A percentile compares a stretch with the other conserved stretches of the same genome.
Conservation (phyloP, 140 eudicot species). For the Stevia rebaudiana region DNA sequence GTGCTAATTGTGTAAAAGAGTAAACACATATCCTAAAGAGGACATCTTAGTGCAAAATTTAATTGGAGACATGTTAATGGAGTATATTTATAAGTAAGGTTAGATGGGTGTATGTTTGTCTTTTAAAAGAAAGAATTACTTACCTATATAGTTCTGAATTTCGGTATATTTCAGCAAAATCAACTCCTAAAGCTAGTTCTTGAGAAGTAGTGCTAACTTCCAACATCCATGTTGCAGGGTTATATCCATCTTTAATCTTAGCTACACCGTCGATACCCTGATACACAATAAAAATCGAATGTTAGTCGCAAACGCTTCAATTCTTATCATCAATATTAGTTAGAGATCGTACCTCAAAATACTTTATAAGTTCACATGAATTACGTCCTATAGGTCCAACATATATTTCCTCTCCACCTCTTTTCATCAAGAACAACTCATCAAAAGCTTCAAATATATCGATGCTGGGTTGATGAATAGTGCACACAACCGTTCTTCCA, state of each 20-base stretch:
- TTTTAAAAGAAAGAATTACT: neutral
- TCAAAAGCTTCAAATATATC: constrained; percentile 87
- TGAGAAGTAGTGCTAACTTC: constrained; percentile 47
- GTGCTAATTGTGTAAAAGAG: neutral
- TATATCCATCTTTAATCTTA: constrained; percentile 52
- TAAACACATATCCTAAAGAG: too few species aligned
- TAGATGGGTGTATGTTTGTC: too few species aligned
- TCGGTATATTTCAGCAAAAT: constrained; percentile 44
- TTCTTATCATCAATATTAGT: neutral
- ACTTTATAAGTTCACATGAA: constrained; percentile 50
- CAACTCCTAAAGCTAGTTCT: constrained; percentile 44
- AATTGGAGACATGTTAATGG: too few species aligned
- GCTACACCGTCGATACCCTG: constrained; percentile 46
- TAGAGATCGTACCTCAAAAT: constrained; percentile 56
- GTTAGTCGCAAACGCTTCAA: neutral
- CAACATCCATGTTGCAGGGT: constrained; percentile 71
- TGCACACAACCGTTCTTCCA: constrained; percentile 88
- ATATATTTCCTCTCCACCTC: constrained; percentile 75
- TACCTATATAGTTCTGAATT: constrained; percentile 48
- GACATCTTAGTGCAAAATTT: too few species aligned
- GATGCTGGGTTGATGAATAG: constrained; percentile 94
- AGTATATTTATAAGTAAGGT: too few species aligned
- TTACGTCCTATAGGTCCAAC: constrained; percentile 72
- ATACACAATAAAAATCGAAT: neutral
- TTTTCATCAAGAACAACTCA: constrained; percentile 73